Evolutionary conservation across 2,329 filamentous ascomycete genomes (phyloP), one percentile per base, ranked within the genome.

Genomic region (Hymenoscyphus repandus): DNA sequence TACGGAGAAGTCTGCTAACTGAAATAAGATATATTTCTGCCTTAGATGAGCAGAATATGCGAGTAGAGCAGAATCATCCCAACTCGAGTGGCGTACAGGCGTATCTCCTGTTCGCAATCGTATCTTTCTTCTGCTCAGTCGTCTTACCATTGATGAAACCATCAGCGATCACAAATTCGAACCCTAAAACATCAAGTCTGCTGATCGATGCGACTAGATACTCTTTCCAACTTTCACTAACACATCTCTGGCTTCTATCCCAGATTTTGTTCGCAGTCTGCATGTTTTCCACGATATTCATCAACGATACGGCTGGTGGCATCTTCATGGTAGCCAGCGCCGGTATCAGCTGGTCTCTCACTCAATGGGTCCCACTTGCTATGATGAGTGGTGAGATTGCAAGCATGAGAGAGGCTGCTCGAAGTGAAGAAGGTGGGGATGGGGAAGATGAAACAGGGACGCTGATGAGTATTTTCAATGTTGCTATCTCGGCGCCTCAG

Each of bases 281-380:
- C 10, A 61, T 61, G 53, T 53, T 58, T 34, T 37, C 43, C n/a
- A 61, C 60, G 2, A 41, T 58, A 17, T 41, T 62, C 37, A 49
- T 60, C 13, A 54, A 32, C 5, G 45, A 48, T 20, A 44, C 42
- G 13, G 46, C 45, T 10, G 49, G 47, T 22, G 58, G 51, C 11
- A 58, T 47, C 20, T 33, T 53, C 12, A 32, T 62, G 12, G 45
- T 63, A 9, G 54, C 47, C 12, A 47, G 42, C 10, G 36, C 54
- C 9, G 64, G 63, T 17, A 46, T 67, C 1, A 58, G 62, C 6
- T 67, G 64, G 64, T 61, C 63, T 2, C 42, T 66, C 31, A 66
- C 63, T 1, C 58, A 63, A 40, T 66, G 60, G 62, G 61, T 58
- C 17, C 65, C 64, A 0, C 64, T 64, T 45, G 62, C 62, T 1